These are phyloP conservation scores for Wolfiporia cocos DNA, from an alignment of 1,284 basidiomycete genomes.

Conservation along the genomic window DNA sequence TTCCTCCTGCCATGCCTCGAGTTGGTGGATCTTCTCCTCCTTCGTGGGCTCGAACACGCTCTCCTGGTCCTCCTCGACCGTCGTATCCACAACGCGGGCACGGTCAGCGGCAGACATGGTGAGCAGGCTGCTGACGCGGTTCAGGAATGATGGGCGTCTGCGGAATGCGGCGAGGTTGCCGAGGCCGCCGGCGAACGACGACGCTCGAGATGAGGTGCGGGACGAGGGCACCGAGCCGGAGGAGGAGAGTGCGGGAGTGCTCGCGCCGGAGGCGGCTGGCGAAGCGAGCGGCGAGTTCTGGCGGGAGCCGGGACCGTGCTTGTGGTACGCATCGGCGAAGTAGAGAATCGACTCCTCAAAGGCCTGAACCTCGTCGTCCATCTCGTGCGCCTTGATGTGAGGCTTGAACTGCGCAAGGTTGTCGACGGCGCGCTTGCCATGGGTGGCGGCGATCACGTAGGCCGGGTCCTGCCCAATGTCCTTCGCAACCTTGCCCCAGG, in stretches of 20 bases:
- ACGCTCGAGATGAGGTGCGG: conserved; percentile 30
- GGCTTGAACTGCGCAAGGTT: conserved; percentile 36
- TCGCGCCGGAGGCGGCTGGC: conserved; percentile 11
- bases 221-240: conserved; percentile 39
- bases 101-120: conserved; percentile 33
- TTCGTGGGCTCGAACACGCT: conserved; percentile 24
- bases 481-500: conserved; percentile 70
- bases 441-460: conserved; percentile 66
- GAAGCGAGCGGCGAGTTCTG: conserved; percentile 21
- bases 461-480: conserved; percentile 64
- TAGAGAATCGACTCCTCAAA: conserved; percentile 71
- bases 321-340: conserved; percentile 62
- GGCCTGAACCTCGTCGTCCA: conserved; percentile 59
- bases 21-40: conserved; percentile 25
- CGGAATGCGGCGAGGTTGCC: conserved; percentile 25
- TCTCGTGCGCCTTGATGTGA: conserved; percentile 46
- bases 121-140: conserved; percentile 41
- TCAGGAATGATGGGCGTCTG: conserved; percentile 43
- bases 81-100: conserved; percentile 30
- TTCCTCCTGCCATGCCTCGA: conserved; percentile 53
- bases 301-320: conserved; percentile 35
- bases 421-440: conserved; percentile 65
- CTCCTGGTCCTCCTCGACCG: conserved; percentile 33
- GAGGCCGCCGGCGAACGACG: conserved; percentile 31
- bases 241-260: conserved; percentile 23